phyloP scores from a whole-genome alignment of 2,329 filamentous ascomycete species.

The Magnaporthiopsis incrustans region DNA sequence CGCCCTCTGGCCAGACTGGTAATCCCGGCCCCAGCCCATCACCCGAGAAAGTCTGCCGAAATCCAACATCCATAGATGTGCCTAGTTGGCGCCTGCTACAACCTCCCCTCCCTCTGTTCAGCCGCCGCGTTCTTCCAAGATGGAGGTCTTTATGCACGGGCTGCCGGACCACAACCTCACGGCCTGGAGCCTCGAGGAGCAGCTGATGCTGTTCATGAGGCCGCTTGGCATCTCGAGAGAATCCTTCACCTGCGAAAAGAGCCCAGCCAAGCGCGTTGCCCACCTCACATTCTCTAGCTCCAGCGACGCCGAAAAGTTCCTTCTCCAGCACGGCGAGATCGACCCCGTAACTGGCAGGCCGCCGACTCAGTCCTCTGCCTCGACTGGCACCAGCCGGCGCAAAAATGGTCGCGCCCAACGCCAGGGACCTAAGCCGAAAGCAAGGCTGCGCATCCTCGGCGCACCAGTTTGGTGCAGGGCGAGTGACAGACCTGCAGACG shows the following conservation, averaged over 20 bases:
- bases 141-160: slow-evolving; percentile 38
- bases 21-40: not conserved
- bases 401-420: not conserved
- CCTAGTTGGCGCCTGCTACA: not conserved
- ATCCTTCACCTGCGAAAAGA: slow-evolving; percentile 36
- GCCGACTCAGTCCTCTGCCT: not conserved
- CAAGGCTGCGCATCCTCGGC: slow-evolving; percentile 22
- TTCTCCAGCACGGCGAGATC: slow-evolving; percentile 24
- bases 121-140: slow-evolving; percentile 14
- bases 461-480: slow-evolving; percentile 21
- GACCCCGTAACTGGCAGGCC: not conserved
- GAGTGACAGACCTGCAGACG: slow-evolving; percentile 12
- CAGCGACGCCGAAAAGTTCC: slow-evolving; percentile 33
- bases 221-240: slow-evolving; percentile 26
- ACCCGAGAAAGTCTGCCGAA: not conserved
- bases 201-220: slow-evolving; percentile 32
- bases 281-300: slow-evolving; percentile 34
- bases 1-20: not conserved
- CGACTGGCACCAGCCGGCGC: not conserved
- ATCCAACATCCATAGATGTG: not conserved
- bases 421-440: slow-evolving; percentile 6
- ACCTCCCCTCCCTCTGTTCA: not conserved
- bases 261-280: slow-evolving; percentile 23
- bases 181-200: slow-evolving; percentile 26
- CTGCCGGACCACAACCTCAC: slow-evolving; percentile 31